Evolutionary conservation across 257 asterid genomes (phyloP).

Genomic region (Plantago major): DNA sequence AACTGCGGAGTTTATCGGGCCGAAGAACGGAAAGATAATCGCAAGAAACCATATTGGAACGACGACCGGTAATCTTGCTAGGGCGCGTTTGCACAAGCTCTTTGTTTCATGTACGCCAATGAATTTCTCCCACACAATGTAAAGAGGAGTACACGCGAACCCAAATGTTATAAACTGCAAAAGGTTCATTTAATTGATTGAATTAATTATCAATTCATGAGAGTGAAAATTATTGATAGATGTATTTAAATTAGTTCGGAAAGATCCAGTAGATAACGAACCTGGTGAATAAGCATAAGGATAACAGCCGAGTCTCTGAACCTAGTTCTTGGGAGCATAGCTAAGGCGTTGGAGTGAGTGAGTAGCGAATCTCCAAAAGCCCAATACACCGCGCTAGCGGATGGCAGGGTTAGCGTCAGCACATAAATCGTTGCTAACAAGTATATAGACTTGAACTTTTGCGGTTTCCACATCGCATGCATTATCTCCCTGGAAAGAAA

Average conservation of each 20-base stretch:
- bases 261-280: conserved; percentile 3
- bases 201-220: too few species aligned
- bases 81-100: conserved; percentile 67
- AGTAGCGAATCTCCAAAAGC: conserved; percentile 74
- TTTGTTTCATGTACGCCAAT: conserved; percentile 71
- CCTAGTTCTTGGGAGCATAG: conserved; percentile 72
- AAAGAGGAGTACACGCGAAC: conserved; percentile 79
- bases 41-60: conserved; percentile 85
- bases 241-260: neutral
- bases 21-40: conserved; percentile 74
- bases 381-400: conserved; percentile 92
- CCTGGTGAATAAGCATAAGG: conserved; percentile 94
- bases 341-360: conserved; percentile 64
- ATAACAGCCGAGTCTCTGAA: conserved; percentile 77
- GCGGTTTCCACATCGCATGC: conserved; percentile 98
- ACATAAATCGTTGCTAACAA: conserved; percentile 72
- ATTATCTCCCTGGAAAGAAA: conserved; percentile 52
- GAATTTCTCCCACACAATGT: conserved; percentile 81
- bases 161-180: conserved; percentile 83
- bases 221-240: neutral
- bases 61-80: conserved; percentile 68
- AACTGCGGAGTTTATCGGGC: conserved; percentile 78
- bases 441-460: conserved; percentile 70
- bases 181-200: neutral
- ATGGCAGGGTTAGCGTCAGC: conserved; percentile 70